Base-by-base conservation (phyloP, 805 yeast species). In the Ogataea angusta region DNA sequence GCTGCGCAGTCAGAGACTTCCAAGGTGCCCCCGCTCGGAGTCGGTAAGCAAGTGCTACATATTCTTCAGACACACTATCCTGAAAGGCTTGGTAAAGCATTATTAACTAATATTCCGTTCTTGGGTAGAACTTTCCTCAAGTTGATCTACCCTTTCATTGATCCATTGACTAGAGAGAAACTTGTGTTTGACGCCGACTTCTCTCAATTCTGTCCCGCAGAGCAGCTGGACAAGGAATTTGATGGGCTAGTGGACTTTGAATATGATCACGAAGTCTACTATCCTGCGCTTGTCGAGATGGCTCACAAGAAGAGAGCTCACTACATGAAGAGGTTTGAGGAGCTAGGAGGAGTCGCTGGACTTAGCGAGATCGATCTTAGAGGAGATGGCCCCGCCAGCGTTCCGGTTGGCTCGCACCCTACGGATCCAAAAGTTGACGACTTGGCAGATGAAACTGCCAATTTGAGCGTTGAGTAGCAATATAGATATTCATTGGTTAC, bases 1-100 rank as follows among this genome's bases (percentile, higher is more conserved):
- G 62, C 62, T 56, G 73, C 67, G 24, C 72, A 72, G 60, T 80
- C 68, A 38, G 70, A 67, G 42, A 67, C 77, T 23, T 75, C 83
- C 43, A 87, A 85, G 58, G 78, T 88, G 42, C 98, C 98, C n/a
- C 88, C 96, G 1, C 70, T 91, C 30, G 75, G 84, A 37, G 85
- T 80, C 13, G 97, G 96, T 25, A 82, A 90, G 59, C 95, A 89
- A 65, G 98, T 91, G 23, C 72, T 93, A 51, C 87, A 85, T 62
- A 93, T 93, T 60, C 70, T 93, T 53, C 99, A 93, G 66, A 89
- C 95, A 10, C 99, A 93, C 64, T 93, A 93, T 62, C 99, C 99
- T 4, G 99, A 93, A 62, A 77, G 99, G 55, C 72, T 93, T 45
- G 99, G 99, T 28, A 84, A 82, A 59, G 97, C 97, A 0, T 71